Base-by-base conservation (phyloP, 1,139 yeast species). In the Debaryomyces subglobosus region DNA sequence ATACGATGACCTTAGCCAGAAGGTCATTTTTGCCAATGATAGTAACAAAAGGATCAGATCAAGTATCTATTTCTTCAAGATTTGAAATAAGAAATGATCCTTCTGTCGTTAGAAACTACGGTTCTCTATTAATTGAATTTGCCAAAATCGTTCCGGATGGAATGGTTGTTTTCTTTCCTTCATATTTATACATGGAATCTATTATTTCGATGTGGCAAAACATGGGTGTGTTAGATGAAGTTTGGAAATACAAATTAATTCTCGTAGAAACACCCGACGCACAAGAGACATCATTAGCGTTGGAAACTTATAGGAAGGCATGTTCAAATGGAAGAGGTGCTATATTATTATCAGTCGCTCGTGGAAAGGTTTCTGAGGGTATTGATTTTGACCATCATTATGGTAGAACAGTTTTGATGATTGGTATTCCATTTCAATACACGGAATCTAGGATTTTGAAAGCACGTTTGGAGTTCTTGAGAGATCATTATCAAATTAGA, bases 231-330 rank as follows among this genome's bases (percentile, higher is more conserved):
- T 71, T 94, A 57, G 99, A 94, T 66, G 98, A 95, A 65, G 98
- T 95, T 10, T 95, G 99, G 99, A 92, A 94, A 66, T 91, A 94
- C 65, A 94, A 94, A 64, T 77, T 94, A 56, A 92, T 94, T 56
- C 72, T 94, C 39, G 98, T 95, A n/a, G 99, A 94, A 67, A 94
- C 99, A 0, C 99, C 99, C 0, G 99, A 94, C 79, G 96, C 97
- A 0, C 99, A 95, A 66, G 99, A 95, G 66, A 94, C 99, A 0
- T 87, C 97, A 1, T 71, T 94, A 53, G 99, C 99, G 0, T 72
- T 94, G 55, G 99, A 95, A 58, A 94, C 99, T 0, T 94, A 92
- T 64, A 78, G 99, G 60, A 89, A 92, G 36, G 99, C 99, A 0
- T 94, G 99, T 63, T 86, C 95, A 1, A 95, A 92, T 67, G 99